These are phyloP conservation scores for Dentipellis sp. DNA, from an alignment of 768 basidiomycete genomes.

Conservation along the genomic window DNA sequence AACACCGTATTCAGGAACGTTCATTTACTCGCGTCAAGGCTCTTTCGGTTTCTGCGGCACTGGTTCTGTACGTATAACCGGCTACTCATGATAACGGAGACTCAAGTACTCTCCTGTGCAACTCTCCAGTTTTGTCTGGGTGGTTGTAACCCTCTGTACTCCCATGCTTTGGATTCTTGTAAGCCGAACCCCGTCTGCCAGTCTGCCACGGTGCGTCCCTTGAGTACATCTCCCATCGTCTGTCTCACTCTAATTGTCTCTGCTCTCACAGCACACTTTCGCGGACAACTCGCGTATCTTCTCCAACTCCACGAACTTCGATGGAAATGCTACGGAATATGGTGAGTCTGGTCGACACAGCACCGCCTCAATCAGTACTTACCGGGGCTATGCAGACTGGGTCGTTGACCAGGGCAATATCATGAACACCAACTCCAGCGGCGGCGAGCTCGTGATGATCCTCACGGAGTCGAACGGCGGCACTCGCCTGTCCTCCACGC, in stretches of 20 bases:
- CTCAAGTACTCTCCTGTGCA: slow-evolving; percentile 7
- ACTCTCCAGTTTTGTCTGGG: slow-evolving; percentile 62
- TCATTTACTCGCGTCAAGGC: slow-evolving; percentile 21
- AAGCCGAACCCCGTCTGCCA: slow-evolving; percentile 64
- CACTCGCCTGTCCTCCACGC: slow-evolving; percentile 69
- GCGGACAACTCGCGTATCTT: slow-evolving; percentile 57
- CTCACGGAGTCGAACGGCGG: slow-evolving; percentile 69
- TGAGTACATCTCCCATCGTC: background rate
- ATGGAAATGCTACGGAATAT: slow-evolving; percentile 67
- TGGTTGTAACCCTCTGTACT: slow-evolving; percentile 78
- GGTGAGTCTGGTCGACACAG: slow-evolving; percentile 28
- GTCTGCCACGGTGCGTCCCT: slow-evolving; percentile 36
- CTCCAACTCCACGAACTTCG: slow-evolving; percentile 53
- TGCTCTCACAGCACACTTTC: slow-evolving; percentile 42
- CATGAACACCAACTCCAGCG: slow-evolving; percentile 50
- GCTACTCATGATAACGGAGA: background rate
- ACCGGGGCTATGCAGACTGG: slow-evolving; percentile 41
- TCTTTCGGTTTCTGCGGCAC: slow-evolving; percentile 48
- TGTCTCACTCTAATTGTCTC: background rate
- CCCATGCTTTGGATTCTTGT: slow-evolving; percentile 57
- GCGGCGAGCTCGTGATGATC: slow-evolving; percentile 57
- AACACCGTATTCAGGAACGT: background rate
- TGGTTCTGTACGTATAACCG: slow-evolving; percentile 24
- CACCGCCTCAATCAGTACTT: background rate
- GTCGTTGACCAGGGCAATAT: slow-evolving; percentile 58